Conservation (phyloP, 345 rosid species). For the Boechera stricta region DNA sequence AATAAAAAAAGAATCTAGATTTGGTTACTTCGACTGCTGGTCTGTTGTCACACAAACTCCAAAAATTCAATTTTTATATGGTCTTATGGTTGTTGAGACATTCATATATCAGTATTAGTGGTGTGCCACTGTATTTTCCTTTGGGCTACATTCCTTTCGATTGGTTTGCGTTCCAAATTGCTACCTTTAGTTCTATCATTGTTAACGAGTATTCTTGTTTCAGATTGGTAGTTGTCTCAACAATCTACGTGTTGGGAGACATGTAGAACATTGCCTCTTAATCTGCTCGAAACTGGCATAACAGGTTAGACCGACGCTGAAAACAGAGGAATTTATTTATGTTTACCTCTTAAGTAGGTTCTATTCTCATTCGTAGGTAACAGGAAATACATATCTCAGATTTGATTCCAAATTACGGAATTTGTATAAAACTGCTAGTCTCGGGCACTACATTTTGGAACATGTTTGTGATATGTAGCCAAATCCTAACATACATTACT, state of each 20-base stretch:
- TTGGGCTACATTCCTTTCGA: background rate
- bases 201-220: constrained; percentile 3
- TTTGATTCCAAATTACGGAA: constrained; percentile 56
- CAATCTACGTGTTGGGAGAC: constrained; percentile 70
- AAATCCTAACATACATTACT: background rate
- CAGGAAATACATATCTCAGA: constrained; percentile 2
- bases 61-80: background rate
- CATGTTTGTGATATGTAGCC: constrained; percentile 35
- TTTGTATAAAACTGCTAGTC: constrained; percentile 61
- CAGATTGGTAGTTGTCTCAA: constrained; percentile 60
- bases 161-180: background rate
- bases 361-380: background rate
- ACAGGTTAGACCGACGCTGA: constrained; percentile 48
- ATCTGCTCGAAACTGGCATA: constrained; percentile 66
- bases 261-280: constrained; percentile 63
- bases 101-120: too few species aligned
- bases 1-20: background rate
- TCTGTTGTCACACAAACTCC: background rate
- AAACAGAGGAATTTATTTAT: background rate
- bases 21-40: background rate
- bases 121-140: too few species aligned
- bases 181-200: background rate
- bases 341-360: background rate
- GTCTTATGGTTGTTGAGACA: background rate
- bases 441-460: constrained; percentile 60